These are phyloP conservation scores for Mortierella sp. DNA, from an alignment of 371 early-diverging fungal genomes.

Conservation along the genomic window DNA sequence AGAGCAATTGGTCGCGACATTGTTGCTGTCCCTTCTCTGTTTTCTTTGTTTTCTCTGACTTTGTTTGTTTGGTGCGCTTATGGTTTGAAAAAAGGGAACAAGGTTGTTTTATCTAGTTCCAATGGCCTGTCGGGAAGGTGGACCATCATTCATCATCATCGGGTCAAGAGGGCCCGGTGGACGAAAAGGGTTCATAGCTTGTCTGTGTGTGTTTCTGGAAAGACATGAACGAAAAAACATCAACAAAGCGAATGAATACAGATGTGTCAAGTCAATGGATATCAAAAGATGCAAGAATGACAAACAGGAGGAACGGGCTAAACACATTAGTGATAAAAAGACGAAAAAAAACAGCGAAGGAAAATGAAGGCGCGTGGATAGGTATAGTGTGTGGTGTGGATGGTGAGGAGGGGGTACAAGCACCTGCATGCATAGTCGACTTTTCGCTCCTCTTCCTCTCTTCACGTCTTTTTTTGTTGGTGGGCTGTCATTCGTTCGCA, in stretches of 20 bases:
- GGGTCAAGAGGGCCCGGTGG: too few relatives aligned
- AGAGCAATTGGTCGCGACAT: neutral
- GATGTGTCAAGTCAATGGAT: neutral
- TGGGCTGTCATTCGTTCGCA: neutral
- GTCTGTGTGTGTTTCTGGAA: neutral
- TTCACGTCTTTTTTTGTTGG: neutral
- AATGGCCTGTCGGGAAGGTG: neutral
- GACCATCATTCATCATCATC: too few relatives aligned
- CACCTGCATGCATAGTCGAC: constrained; percentile 11
- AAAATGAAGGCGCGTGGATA: neutral
- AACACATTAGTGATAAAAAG: constrained; percentile 3
- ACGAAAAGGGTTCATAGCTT: neutral
- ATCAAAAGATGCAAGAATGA: neutral
- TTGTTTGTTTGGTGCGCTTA: neutral
- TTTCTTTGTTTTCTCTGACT: neutral
- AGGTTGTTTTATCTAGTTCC: neutral
- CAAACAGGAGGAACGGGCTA: too few relatives aligned
- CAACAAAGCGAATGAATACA: constrained; percentile 1
- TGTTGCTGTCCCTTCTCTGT: neutral
- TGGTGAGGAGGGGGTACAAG: neutral
- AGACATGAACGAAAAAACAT: neutral
- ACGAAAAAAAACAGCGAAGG: neutral
- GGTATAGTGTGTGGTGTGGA: too few relatives aligned
- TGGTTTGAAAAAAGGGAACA: neutral
- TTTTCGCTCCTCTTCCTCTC: neutral